phyloP scores from a whole-genome alignment of 192 early-diverging fungal species.

The Podila horticola region DNA sequence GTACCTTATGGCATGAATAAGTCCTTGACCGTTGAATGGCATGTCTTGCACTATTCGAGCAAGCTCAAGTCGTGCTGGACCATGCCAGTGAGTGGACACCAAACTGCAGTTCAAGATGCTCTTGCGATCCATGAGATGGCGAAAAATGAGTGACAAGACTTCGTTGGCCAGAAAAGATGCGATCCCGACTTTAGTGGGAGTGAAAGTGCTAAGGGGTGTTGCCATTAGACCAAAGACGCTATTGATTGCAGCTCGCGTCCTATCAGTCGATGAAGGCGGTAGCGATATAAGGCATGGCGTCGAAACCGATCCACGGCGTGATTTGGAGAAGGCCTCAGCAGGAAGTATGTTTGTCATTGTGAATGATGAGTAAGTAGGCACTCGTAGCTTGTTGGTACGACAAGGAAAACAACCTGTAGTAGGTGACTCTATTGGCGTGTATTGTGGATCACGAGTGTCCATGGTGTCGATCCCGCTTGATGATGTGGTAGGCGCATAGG shows the following conservation, averaged over 20 bases:
- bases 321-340: not conserved
- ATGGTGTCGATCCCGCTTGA: too few relatives aligned
- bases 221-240: conserved; percentile 3
- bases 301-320: conserved; percentile 14
- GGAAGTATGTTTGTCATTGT: not conserved
- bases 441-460: too few relatives aligned
- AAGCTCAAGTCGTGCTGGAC: conserved; percentile 25
- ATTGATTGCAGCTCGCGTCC: not conserved
- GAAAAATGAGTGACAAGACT: conserved; percentile 28
- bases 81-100: conserved; percentile 39
- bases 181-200: not conserved
- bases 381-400: conserved; percentile 2
- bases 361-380: not conserved
- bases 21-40: conserved; percentile 39
- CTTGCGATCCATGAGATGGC: conserved; percentile 32
- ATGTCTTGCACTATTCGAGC: conserved; percentile 19
- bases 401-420: too few relatives aligned
- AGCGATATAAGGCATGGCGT: conserved; percentile 4
- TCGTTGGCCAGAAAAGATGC: conserved; percentile 29
- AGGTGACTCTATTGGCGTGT: too few relatives aligned
- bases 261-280: not conserved
- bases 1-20: conserved; percentile 48
- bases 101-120: conserved; percentile 47
- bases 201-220: not conserved
- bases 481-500: too few relatives aligned